Base-by-base conservation (phyloP, 2,329 filamentous ascomycete genomes). In the Claviceps digitariae region DNA sequence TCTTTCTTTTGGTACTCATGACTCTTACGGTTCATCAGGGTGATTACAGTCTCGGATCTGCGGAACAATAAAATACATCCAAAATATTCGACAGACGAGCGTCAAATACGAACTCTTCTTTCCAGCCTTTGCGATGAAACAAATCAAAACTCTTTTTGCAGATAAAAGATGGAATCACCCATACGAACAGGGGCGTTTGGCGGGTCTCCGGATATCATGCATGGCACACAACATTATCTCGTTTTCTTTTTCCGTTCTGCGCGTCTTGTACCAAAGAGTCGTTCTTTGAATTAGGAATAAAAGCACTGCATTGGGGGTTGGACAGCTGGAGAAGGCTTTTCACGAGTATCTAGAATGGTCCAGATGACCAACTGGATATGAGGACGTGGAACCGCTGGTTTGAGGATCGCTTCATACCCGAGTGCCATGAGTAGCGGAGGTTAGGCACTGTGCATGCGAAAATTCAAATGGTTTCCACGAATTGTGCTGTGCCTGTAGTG, bases 141-240 rank as follows among this genome's bases (percentile, higher is more conserved):
- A 51, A 51, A 13, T 50, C 10, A 21, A 48, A 46, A 45, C 17
- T n/a, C 15, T 21, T 61, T 70, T 76, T 79, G 79, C 79, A 80
- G 82, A 82, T 84, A 84, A 81, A 84, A 82, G 81, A 84, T 81
- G 79, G 79, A 80, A 72, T 44, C 75, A 75, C 74, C 74, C 73
- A 75, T 73, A 74, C 52, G 69, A 75, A 71, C 72, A 75, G 73
- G 81, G 83, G 83, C 83, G 84, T 87, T 82, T 78, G 77, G 80
- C 77, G 75, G 77, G 76, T 83, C 68, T 72, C 84, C 84, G 84
- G 84, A 87, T 87, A 87, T 87, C 83, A 86, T 80, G 82, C 83
- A 85, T 82, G 74, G 76, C 72, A 73, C 66, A 70, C 66, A 70
- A 71, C 67, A 66, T 71, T 67, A 67, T 66, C 66, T 74, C 70